A percentile compares a stretch with the other conserved stretches of the same genome.
These are phyloP conservation scores for Cutaneotrichosporon sp. DNA, from an alignment of 1,284 basidiomycete species.

Conservation along the genomic window DNA sequence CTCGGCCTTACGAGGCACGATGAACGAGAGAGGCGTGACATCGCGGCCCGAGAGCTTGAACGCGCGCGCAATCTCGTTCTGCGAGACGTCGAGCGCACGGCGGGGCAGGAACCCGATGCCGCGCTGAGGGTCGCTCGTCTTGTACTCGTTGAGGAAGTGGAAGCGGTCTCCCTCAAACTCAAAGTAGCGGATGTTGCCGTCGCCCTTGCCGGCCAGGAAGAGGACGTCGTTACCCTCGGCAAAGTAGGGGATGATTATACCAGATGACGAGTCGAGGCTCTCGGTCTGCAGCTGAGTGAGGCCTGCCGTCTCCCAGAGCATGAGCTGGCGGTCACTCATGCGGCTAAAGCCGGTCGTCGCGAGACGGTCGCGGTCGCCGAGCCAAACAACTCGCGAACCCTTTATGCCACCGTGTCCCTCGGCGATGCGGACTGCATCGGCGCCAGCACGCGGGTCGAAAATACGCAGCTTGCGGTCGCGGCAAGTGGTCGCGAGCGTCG, in stretches of 20 bases:
- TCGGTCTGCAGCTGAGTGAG: slow-evolving; percentile 72
- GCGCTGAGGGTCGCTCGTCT: slow-evolving; percentile 79
- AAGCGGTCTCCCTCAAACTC: slow-evolving; percentile 89
- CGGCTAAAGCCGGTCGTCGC: slow-evolving; percentile 94
- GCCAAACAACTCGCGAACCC: slow-evolving; percentile 83
- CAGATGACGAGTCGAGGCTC: slow-evolving; percentile 80
- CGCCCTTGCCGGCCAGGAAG: slow-evolving; percentile 77
- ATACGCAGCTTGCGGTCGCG: slow-evolving; percentile 88
- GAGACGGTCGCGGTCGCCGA: slow-evolving; percentile 83
- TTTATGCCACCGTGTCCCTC: slow-evolving; percentile 95
- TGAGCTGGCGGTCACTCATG: slow-evolving; percentile 88
- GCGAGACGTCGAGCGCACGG: slow-evolving; percentile 77
- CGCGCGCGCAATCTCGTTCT: slow-evolving; percentile 93
- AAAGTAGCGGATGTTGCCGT: slow-evolving; percentile 93
- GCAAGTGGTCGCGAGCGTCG: slow-evolving; percentile 69
- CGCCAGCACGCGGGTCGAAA: slow-evolving; percentile 81
- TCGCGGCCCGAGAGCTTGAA: slow-evolving; percentile 79
- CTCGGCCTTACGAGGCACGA: slow-evolving; percentile 76
- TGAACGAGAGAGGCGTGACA: slow-evolving; percentile 88
- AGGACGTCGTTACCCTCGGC: slow-evolving; percentile 84
- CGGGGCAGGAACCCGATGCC: slow-evolving; percentile 95
- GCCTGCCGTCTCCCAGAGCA: slow-evolving; percentile 77
- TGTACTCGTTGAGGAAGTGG: slow-evolving; percentile 78
- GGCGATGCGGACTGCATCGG: slow-evolving; percentile 71
- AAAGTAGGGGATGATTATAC: slow-evolving; percentile 97